Evolutionary conservation across 2,329 filamentous ascomycete species (phyloP).

Genomic region (Claviceps pusilla): DNA sequence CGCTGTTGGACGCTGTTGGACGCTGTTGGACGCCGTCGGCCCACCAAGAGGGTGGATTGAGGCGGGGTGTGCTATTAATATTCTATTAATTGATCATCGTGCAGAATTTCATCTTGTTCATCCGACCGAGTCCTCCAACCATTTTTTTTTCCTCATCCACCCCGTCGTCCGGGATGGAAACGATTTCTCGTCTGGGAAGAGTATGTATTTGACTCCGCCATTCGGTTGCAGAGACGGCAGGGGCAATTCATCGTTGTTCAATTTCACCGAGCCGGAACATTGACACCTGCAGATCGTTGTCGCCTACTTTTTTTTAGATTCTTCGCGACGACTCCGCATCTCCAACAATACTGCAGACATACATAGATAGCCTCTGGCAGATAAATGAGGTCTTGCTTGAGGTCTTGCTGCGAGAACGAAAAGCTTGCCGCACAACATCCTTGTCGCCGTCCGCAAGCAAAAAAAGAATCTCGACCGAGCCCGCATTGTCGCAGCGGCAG

Average conservation of each 20-base stretch:
- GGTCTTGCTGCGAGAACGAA: not conserved
- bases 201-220: not conserved
- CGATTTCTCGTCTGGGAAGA: not conserved
- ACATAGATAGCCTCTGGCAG: not conserved
- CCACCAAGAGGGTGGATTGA: not conserved
- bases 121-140: not conserved
- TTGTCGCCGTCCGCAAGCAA: not conserved
- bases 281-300: not conserved
- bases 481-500: not conserved
- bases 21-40: not conserved
- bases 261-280: not conserved
- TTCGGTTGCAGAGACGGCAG: not conserved
- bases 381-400: not conserved
- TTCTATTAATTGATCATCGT: too few species aligned
- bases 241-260: not conserved
- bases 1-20: not conserved
- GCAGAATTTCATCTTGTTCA: not conserved
- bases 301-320: not conserved
- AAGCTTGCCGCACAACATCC: conserved; percentile 4
- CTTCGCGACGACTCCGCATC: not conserved
- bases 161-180: not conserved
- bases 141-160: not conserved
- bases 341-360: not conserved
- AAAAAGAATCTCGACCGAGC: not conserved
- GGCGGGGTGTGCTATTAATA: not conserved